A percentile compares a stretch with the other conserved stretches of the same genome.
Conservation (phyloP, 768 basidiomycete genomes). For the Phanerodontia chrysosporium region DNA sequence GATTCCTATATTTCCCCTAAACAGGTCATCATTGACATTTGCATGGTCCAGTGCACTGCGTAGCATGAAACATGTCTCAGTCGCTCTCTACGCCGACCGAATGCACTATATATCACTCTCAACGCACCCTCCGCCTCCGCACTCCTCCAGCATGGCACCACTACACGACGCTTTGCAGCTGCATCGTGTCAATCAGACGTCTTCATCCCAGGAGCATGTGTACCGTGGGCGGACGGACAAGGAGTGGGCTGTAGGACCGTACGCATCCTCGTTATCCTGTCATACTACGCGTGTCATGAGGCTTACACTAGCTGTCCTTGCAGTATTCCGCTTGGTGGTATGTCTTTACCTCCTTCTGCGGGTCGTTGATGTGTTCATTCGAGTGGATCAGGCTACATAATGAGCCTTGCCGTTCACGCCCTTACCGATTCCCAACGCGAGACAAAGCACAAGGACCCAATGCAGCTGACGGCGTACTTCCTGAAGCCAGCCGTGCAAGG, state of each 20-base stretch:
- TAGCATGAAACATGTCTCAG: no score
- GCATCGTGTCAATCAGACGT: no score
- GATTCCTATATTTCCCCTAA: no score
- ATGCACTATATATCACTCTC: no score
- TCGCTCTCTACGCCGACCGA: no score
- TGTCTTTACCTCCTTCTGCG: neutral
- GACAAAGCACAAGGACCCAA: constrained; percentile 47
- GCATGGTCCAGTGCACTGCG: no score
- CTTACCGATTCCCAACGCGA: constrained; percentile 46
- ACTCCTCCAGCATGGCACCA: no score
- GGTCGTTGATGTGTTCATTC: neutral
- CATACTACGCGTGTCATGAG: neutral
- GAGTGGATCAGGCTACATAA: constrained; percentile 44
- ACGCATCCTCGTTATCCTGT: neutral
- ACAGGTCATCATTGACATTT: no score
- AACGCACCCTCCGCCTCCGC: no score
- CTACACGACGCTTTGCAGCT: no score
- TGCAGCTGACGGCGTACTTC: constrained; percentile 59
- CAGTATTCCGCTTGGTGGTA: neutral
- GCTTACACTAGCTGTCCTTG: neutral
- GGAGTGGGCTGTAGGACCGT: neutral
- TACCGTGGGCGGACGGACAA: neutral
- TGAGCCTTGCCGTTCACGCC: constrained; percentile 51
- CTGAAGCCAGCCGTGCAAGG: constrained; percentile 39
- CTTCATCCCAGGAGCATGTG: neutral